Conservation (phyloP, 202 grass and related monocot species). For the Cymbopogon flexuosus region DNA sequence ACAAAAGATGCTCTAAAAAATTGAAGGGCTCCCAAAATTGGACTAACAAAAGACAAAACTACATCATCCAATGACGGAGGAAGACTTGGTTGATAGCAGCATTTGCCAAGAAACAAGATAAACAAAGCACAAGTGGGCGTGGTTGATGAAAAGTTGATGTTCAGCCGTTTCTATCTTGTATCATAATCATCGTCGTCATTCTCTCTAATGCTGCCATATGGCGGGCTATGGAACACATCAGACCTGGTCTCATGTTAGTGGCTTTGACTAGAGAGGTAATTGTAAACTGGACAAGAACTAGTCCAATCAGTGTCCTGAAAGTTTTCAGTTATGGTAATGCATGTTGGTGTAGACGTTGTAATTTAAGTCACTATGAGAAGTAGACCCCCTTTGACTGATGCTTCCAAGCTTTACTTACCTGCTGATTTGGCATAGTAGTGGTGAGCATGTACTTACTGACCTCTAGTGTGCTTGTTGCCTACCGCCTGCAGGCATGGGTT, state of each 20-base stretch:
- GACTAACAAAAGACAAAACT: background rate
- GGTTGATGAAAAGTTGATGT: conserved; percentile 35
- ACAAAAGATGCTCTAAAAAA: conserved; percentile 1
- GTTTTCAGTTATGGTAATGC: conserved; percentile 25
- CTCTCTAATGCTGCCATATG: conserved; percentile 37
- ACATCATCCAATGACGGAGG: background rate
- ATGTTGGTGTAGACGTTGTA: conserved; percentile 12
- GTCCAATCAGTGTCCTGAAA: conserved; percentile 32
- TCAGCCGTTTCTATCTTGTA: conserved; percentile 25
- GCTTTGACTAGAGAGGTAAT: conserved; percentile 30
- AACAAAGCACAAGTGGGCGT: conserved; percentile 31
- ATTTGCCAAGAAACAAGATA: conserved; percentile 6
- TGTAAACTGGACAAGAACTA: conserved; percentile 23
- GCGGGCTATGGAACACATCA: background rate
- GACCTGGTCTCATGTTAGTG: conserved; percentile 28
- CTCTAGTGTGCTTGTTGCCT: background rate
- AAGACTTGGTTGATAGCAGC: conserved; percentile 29
- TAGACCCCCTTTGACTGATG: background rate
- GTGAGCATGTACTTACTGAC: background rate
- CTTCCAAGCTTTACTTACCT: background rate
- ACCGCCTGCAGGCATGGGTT: background rate
- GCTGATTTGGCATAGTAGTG: background rate
- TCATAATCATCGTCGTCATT: background rate
- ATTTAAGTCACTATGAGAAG: conserved; percentile 14
- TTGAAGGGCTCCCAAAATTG: background rate